phyloP scores from a whole-genome alignment of 768 basidiomycete genomes.

The Naganishia antarctica region DNA sequence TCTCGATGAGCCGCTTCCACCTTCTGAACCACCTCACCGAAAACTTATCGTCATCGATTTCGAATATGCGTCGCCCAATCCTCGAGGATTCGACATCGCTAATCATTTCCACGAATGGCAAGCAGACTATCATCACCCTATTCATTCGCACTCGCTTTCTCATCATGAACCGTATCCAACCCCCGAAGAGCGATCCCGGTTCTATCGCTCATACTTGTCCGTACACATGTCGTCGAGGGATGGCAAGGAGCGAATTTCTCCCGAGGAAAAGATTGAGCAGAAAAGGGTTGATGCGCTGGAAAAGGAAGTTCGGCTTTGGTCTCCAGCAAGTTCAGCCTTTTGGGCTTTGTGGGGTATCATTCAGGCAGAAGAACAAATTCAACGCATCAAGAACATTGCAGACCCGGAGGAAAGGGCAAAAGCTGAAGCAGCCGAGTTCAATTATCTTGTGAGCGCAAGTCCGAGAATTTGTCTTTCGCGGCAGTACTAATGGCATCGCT shows the following conservation, averaged over 20 bases:
- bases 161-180: constrained; percentile 65
- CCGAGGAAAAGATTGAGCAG: constrained; percentile 19
- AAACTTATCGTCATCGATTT: constrained; percentile 96
- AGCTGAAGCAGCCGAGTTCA: constrained; percentile 55
- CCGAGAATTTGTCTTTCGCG: neutral
- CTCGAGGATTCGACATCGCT: constrained; percentile 89
- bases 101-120: constrained; percentile 99
- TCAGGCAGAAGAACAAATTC: constrained; percentile 58
- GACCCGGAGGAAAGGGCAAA: constrained; percentile 47
- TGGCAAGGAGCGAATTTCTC: constrained; percentile 42
- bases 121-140: constrained; percentile 69
- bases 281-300: constrained; percentile 59
- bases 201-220: constrained; percentile 75
- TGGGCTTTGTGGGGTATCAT: constrained; percentile 96
- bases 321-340: constrained; percentile 80
- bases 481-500: neutral
- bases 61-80: constrained; percentile 90
- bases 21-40: constrained; percentile 66
- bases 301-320: constrained; percentile 76
- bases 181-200: constrained; percentile 66
- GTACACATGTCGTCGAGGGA: constrained; percentile 49
- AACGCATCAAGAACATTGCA: constrained; percentile 2
- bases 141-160: constrained; percentile 49
- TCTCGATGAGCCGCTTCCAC: constrained; percentile 55
- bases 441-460: constrained; percentile 61